These are phyloP conservation scores for Pseudotsuga menziesii DNA, from an alignment of 75 land plant genomes.

Conservation along the genomic window DNA sequence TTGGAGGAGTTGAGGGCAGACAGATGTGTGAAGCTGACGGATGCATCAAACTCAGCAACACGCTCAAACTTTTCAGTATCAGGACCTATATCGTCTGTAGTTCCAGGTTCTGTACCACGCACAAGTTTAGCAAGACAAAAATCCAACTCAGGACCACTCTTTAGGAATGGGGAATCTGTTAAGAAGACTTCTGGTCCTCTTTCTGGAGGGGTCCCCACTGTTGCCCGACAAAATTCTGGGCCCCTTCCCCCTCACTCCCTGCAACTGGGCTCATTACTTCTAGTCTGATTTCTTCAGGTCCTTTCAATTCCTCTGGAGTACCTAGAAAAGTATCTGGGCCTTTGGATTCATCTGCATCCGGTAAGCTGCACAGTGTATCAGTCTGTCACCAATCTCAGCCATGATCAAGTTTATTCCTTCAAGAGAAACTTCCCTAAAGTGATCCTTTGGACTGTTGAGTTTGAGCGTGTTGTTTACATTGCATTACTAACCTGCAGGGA, in stretches of 20 bases:
- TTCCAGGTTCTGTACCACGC: constrained; percentile 13
- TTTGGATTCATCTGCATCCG: constrained; percentile 12
- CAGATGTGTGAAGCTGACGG: no score
- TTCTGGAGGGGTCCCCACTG: not conserved
- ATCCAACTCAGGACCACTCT: constrained; percentile 41
- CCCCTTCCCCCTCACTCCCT: constrained; percentile 36
- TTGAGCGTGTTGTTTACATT: not conserved
- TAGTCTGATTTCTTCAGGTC: constrained; percentile 35
- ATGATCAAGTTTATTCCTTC: constrained; percentile 19
- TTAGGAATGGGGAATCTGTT: constrained; percentile 8
- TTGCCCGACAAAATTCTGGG: constrained; percentile 22
- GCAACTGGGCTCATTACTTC: constrained; percentile 49
- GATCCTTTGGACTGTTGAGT: constrained; percentile 37
- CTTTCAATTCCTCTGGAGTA: constrained; percentile 25
- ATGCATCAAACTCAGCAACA: constrained; percentile 9
- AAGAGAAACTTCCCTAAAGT: constrained; percentile 32
- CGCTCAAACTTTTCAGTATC: constrained; percentile 25
- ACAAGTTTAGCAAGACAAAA: constrained; percentile 9
- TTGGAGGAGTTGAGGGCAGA: no score
- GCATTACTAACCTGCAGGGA: constrained; percentile 4
- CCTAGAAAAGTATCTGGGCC: constrained; percentile 41
- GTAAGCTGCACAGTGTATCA: constrained; percentile 11
- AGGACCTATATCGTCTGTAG: constrained; percentile 27
- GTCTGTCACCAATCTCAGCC: constrained; percentile 27
- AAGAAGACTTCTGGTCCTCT: constrained; percentile 20